Conservation (phyloP, 2,329 filamentous ascomycete genomes). For the Aspergillus ochraceoroseus region DNA sequence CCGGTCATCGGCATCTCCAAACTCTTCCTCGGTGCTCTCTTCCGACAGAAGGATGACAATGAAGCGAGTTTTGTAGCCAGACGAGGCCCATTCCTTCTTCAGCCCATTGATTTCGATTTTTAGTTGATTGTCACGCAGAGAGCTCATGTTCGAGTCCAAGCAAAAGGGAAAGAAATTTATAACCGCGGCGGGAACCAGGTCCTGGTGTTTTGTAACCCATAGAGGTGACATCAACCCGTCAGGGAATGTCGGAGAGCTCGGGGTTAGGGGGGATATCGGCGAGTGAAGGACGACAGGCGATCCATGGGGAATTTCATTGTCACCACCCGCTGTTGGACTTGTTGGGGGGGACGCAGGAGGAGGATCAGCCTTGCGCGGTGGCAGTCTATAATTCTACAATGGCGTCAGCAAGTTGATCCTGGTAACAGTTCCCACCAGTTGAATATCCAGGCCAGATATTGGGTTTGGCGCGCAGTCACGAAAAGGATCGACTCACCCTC, state of each 20-base stretch:
- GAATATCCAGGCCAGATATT: neutral
- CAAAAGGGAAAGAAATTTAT: slow-evolving; percentile 75
- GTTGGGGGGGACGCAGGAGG: slow-evolving; percentile 49
- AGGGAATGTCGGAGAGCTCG: slow-evolving; percentile 75
- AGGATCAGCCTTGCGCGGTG: slow-evolving; percentile 59
- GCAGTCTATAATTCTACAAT: slow-evolving; percentile 50
- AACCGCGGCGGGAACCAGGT: slow-evolving; percentile 72
- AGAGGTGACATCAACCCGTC: slow-evolving; percentile 77
- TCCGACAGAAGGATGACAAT: slow-evolving; percentile 74
- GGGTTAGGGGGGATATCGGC: slow-evolving; percentile 82
- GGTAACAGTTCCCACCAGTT: too few relatives aligned
- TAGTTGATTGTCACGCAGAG: slow-evolving; percentile 77
- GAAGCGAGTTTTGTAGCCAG: slow-evolving; percentile 68
- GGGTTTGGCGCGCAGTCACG: neutral
- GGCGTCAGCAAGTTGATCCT: slow-evolving; percentile 18
- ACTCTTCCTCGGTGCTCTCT: slow-evolving; percentile 59
- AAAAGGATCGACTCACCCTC: slow-evolving; percentile 60
- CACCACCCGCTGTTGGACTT: slow-evolving; percentile 49
- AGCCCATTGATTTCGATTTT: slow-evolving; percentile 80
- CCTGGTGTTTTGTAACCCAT: slow-evolving; percentile 88
- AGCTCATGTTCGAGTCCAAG: slow-evolving; percentile 66
- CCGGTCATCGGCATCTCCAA: slow-evolving; percentile 65
- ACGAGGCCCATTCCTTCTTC: slow-evolving; percentile 57
- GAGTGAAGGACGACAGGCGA: slow-evolving; percentile 68
- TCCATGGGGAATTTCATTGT: slow-evolving; percentile 41